Evolutionary conservation across 2,329 filamentous ascomycete species (phyloP).

Genomic region (Pseudogymnoascus sp.): DNA sequence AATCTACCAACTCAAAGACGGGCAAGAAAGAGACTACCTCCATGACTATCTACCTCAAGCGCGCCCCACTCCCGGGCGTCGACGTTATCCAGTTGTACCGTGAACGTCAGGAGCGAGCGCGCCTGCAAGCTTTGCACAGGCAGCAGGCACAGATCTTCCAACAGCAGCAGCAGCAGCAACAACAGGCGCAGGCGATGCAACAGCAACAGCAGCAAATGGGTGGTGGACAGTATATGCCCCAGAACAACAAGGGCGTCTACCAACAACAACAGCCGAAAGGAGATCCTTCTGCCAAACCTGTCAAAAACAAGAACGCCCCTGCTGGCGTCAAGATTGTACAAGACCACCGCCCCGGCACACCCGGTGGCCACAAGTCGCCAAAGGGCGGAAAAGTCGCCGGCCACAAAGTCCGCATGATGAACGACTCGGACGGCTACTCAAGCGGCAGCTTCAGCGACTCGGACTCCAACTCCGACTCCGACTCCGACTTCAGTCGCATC

Average conservation of each 20-base stretch:
- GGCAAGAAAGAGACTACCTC: conserved; percentile 21
- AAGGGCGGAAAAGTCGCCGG: background rate
- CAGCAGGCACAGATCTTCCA: conserved; percentile 2
- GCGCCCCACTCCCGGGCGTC: conserved; percentile 16
- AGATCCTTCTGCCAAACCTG: background rate
- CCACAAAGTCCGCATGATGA: background rate
- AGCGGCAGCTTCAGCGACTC: conserved; percentile 12
- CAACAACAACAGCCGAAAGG: conserved; percentile 12
- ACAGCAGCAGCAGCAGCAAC: conserved; percentile 9
- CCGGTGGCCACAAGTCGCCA: background rate
- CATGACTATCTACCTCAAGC: conserved; percentile 25
- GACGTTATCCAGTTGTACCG: conserved; percentile 18
- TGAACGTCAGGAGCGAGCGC: conserved; percentile 17
- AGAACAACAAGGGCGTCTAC: conserved; percentile 10
- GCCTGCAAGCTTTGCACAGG: conserved; percentile 12
- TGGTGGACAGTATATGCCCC: background rate
- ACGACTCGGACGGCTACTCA: background rate
- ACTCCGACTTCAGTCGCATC: conserved; percentile 12
- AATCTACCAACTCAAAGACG: conserved; percentile 12
- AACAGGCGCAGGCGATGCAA: no score
- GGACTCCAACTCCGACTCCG: background rate
- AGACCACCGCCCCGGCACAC: background rate
- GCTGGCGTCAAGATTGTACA: background rate
- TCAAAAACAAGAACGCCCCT: background rate
- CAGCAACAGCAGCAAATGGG: conserved; percentile 9